Conservation (phyloP, 176 grass and related monocot species). For the Aegilops umbellulata region DNA sequence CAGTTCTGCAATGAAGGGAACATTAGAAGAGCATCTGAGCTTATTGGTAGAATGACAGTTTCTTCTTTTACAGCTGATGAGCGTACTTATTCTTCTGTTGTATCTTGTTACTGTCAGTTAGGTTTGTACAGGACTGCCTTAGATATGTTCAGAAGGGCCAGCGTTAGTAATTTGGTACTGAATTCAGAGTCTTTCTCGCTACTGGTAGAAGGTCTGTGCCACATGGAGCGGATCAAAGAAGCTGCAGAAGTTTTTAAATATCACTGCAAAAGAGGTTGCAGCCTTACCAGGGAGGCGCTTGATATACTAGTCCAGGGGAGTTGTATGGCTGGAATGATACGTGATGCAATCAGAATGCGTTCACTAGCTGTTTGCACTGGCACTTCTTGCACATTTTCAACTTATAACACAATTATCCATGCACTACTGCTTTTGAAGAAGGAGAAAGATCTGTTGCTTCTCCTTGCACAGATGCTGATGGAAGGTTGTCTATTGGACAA, state of each 20-base stretch:
- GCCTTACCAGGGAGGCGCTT: constrained; percentile 32
- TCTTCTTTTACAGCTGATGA: constrained; percentile 54
- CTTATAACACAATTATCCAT: constrained; percentile 46
- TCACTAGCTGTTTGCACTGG: constrained; percentile 45
- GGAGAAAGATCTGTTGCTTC: constrained; percentile 38
- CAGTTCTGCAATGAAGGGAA: constrained; percentile 41
- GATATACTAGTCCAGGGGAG: constrained; percentile 38
- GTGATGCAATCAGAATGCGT: constrained; percentile 44
- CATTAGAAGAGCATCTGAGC: constrained; percentile 46
- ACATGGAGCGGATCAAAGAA: constrained; percentile 31
- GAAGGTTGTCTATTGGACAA: constrained; percentile 50
- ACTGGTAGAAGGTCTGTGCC: constrained; percentile 56
- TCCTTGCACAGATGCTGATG: constrained; percentile 60
- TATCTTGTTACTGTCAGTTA: constrained; percentile 57
- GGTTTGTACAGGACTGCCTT: constrained; percentile 41
- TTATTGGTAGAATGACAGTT: constrained; percentile 59
- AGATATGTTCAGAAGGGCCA: constrained; percentile 35
- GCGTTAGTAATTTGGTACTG: constrained; percentile 38
- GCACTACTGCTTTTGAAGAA: constrained; percentile 39
- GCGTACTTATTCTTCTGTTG: constrained; percentile 46
- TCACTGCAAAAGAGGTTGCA: constrained; percentile 40
- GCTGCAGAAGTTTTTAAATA: constrained; percentile 51
- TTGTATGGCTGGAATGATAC: constrained; percentile 46
- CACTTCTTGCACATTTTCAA: constrained; percentile 33
- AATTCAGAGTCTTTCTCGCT: constrained; percentile 52